Conservation (phyloP, 495 filamentous ascomycete genomes). For the Neurospora terricola region DNA sequence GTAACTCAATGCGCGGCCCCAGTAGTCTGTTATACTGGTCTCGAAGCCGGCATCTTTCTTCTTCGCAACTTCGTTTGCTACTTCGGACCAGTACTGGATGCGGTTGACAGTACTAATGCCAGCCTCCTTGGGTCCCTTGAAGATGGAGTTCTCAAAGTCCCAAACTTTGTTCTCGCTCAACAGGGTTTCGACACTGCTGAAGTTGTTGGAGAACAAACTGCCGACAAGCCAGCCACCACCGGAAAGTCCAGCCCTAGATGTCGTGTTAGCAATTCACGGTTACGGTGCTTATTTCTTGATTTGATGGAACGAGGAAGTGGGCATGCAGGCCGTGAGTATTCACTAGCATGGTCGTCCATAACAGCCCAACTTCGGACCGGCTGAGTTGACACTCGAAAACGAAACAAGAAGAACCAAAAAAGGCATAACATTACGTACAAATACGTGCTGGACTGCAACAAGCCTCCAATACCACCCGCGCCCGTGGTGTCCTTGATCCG, state of each 20-base stretch:
- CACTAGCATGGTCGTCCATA: not conserved
- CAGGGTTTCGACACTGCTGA: slow-evolving; percentile 58
- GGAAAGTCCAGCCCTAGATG: slow-evolving; percentile 53
- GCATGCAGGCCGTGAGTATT: not conserved
- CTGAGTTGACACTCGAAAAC: not conserved
- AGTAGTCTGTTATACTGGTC: slow-evolving; percentile 77
- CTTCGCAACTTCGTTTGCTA: slow-evolving; percentile 48
- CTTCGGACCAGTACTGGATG: slow-evolving; percentile 56
- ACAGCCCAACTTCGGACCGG: not conserved
- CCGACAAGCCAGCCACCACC: slow-evolving; percentile 86
- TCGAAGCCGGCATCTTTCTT: slow-evolving; percentile 69
- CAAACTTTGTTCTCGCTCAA: slow-evolving; percentile 53
- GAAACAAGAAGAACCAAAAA: not conserved
- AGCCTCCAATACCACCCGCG: slow-evolving; percentile 66
- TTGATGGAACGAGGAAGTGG: not conserved
- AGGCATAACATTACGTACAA: slow-evolving; percentile 21
- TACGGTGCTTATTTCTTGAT: not conserved
- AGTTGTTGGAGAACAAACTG: slow-evolving; percentile 84
- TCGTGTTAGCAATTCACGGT: slow-evolving; percentile 1
- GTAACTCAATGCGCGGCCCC: slow-evolving; percentile 69
- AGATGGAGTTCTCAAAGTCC: slow-evolving; percentile 70
- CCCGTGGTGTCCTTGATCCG: slow-evolving; percentile 57
- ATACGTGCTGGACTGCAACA: slow-evolving; percentile 80
- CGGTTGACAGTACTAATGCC: slow-evolving; percentile 29
- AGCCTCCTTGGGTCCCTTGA: slow-evolving; percentile 36